Evolutionary conservation across 176 grass and related monocot genomes (phyloP).

Genomic region (Tillandsia leiboldiana): DNA sequence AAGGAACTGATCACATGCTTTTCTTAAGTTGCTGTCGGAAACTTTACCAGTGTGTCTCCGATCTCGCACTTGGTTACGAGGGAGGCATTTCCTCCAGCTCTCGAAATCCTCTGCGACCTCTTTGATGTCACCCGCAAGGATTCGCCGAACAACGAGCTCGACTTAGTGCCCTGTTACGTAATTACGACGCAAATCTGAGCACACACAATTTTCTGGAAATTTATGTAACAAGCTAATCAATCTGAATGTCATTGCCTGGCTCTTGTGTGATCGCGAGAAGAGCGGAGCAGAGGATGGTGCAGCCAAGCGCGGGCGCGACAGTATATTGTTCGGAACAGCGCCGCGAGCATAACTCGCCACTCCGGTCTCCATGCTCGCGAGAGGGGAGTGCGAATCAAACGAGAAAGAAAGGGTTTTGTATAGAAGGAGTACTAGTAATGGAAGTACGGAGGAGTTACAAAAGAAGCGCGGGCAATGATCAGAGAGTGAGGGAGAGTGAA

Average conservation of each 20-base stretch:
- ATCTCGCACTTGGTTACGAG: conserved; percentile 68
- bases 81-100: conserved; percentile 29
- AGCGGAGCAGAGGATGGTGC: conserved; percentile 37
- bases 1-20: not conserved
- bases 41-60: conserved; percentile 63
- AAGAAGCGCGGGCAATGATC: too few relatives aligned
- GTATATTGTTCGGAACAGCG: conserved; percentile 29
- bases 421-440: too few relatives aligned
- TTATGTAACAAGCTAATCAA: not conserved
- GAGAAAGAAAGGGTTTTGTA: not conserved
- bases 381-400: not conserved
- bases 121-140: conserved; percentile 36
- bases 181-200: conserved; percentile 10
- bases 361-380: conserved; percentile 48
- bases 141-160: conserved; percentile 60
- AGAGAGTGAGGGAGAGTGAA: not conserved
- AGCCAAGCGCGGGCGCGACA: conserved; percentile 32
- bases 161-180: conserved; percentile 17
- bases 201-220: conserved; percentile 10
- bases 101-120: conserved; percentile 36
- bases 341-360: conserved; percentile 46
- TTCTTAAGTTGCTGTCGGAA: not conserved
- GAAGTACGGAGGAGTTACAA: too few relatives aligned
- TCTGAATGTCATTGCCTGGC: conserved; percentile 18
- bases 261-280: conserved; percentile 45